Evolutionary conservation across 768 basidiomycete species (phyloP).

Genomic region (Crassisporium funariophilum): DNA sequence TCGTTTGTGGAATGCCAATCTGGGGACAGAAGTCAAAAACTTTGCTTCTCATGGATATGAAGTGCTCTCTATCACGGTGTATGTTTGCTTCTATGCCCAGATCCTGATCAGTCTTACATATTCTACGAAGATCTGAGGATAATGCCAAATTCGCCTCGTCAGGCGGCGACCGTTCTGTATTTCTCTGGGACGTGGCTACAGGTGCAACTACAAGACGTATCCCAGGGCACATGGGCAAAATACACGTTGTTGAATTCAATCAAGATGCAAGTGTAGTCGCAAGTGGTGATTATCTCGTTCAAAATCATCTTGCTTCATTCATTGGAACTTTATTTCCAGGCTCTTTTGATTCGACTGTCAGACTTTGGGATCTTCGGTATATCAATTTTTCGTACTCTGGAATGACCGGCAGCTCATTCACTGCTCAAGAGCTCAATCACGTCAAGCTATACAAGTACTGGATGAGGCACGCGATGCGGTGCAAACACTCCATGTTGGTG

Average conservation of each 20-base stretch:
- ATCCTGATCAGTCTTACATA: not conserved
- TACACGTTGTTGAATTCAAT: conserved; percentile 90
- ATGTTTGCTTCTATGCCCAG: conserved; percentile 30
- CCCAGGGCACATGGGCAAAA: conserved; percentile 88
- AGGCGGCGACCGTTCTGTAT: conserved; percentile 91
- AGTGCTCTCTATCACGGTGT: conserved; percentile 90
- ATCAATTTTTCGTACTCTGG: not conserved
- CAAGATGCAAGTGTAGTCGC: conserved; percentile 84
- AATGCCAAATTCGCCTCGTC: conserved; percentile 93
- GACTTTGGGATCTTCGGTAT: conserved; percentile 92
- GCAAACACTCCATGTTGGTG: conserved; percentile 71
- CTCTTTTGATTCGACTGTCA: conserved; percentile 89
- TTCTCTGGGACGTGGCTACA: conserved; percentile 93
- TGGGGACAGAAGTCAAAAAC: conserved; percentile 87
- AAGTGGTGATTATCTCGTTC: conserved; percentile 56
- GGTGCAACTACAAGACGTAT: conserved; percentile 83
- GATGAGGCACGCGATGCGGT: conserved; percentile 89
- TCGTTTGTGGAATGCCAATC: conserved; percentile 86
- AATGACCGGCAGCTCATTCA: conserved; percentile 2
- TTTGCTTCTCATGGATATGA: conserved; percentile 96
- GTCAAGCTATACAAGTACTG: conserved; percentile 87
- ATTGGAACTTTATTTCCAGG: conserved; percentile 45
- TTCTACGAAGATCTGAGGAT: conserved; percentile 75
- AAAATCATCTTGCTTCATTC: not conserved
- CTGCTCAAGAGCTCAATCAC: conserved; percentile 60